phyloP scores from a whole-genome alignment of 2,329 filamentous ascomycete species.

The Sodiomyces alkalinus region DNA sequence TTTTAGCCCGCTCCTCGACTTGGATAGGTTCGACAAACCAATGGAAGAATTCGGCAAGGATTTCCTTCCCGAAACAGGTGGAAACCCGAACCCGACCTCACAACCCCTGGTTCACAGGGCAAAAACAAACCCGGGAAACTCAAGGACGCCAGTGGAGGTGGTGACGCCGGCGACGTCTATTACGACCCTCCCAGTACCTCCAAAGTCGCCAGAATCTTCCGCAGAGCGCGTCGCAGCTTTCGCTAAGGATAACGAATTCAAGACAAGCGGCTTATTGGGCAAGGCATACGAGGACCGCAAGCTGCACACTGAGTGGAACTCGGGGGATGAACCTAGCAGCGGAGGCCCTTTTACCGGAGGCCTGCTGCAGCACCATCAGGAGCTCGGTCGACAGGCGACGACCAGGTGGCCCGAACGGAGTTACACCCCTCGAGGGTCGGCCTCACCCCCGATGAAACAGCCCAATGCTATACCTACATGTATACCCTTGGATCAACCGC shows the following conservation, averaged over 20 bases:
- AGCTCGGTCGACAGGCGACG: background rate
- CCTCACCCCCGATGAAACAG: no score
- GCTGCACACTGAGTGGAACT: constrained; percentile 15
- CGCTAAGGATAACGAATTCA: constrained; percentile 27
- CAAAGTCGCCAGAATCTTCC: constrained; percentile 2
- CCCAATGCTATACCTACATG: constrained; percentile 5
- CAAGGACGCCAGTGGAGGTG: no score
- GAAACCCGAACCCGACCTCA: background rate
- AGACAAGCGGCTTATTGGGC: constrained; percentile 34
- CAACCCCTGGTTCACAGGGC: background rate
- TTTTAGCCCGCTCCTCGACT: constrained; percentile 53
- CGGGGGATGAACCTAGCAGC: constrained; percentile 13
- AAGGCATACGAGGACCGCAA: constrained; percentile 32
- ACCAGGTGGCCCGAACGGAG: no score
- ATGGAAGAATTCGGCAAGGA: constrained; percentile 34
- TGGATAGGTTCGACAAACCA: constrained; percentile 40
- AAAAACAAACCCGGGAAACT: background rate
- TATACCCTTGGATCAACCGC: constrained; percentile 13
- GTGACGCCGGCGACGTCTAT: constrained; percentile 1
- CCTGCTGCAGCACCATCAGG: background rate
- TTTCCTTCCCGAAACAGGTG: constrained; percentile 13
- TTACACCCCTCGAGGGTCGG: no score
- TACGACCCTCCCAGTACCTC: constrained; percentile 1
- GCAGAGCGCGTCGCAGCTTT: constrained; percentile 6
- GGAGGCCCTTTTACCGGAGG: constrained; percentile 6